A percentile compares a stretch with the other conserved stretches of the same genome.
phyloP scores from a whole-genome alignment of 345 rosid genomes.

The Arabidopsis arenosa region DNA sequence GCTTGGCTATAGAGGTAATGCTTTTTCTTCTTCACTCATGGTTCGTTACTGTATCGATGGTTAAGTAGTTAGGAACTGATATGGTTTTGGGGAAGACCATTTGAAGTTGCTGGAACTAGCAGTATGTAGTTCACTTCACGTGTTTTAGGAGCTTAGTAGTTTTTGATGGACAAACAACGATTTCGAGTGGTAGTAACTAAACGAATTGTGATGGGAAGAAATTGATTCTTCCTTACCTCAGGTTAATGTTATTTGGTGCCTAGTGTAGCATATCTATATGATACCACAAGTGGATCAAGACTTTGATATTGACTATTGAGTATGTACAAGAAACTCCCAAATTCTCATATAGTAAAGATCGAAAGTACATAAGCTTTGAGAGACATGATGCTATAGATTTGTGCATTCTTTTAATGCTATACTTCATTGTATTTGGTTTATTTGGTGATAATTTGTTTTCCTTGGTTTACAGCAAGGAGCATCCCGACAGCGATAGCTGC shows the following conservation, averaged over 20 bases:
- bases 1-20: conserved; percentile 82
- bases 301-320: not conserved
- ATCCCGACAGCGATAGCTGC: conserved; percentile 84
- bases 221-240: not conserved
- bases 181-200: not conserved
- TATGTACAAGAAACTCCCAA: not conserved
- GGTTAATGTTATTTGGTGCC: not conserved
- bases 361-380: not conserved
- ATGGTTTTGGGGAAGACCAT: conserved; percentile 4
- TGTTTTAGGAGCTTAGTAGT: conserved; percentile 17
- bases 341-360: conserved; percentile 8
- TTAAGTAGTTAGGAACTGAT: conserved; percentile 21
- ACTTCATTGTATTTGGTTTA: not conserved
- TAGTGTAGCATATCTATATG: conserved; percentile 16
- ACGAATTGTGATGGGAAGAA: not conserved
- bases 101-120: conserved; percentile 8
- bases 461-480: conserved; percentile 66
- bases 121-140: not conserved
- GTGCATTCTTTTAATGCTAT: not conserved
- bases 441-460: not conserved
- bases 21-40: not conserved
- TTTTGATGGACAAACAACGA: not conserved
- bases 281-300: not conserved
- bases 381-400: not conserved
- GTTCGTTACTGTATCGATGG: conserved; percentile 5